Percentiles rank a stretch among this genome's conserved stretches.
Evolutionary conservation across 177 flowering plant species (phyloP).

Genomic region (Vitis hybrid): DNA sequence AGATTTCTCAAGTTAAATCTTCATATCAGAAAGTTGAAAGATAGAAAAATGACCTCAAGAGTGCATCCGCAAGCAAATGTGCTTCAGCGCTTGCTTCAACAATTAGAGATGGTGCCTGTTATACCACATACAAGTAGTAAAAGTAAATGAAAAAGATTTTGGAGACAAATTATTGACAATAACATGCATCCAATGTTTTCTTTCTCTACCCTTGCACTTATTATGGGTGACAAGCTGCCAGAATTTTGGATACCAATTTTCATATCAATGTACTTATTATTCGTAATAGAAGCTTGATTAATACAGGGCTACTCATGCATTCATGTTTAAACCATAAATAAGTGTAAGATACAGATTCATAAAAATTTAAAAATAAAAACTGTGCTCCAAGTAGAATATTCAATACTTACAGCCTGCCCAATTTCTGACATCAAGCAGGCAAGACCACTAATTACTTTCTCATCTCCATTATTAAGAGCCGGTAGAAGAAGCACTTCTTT

Average conservation of each 20-base stretch:
- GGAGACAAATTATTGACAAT: not conserved
- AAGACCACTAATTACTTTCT: constrained; percentile 75
- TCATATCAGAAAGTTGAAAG: not conserved
- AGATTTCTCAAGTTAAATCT: not conserved
- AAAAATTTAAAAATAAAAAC: not conserved
- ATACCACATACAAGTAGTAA: constrained; percentile 10
- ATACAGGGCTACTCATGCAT: not conserved
- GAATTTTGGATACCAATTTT: too few species aligned
- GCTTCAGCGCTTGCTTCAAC: constrained; percentile 83
- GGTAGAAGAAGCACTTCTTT: constrained; percentile 81
- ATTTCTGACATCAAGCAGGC: constrained; percentile 94
- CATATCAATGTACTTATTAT: too few species aligned
- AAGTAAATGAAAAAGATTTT: constrained; percentile 10
- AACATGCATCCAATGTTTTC: not conserved
- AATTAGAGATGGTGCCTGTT: constrained; percentile 84
- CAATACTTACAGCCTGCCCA: constrained; percentile 88
- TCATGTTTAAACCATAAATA: not conserved
- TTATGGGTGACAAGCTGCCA: too few species aligned
- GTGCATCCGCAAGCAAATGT: constrained; percentile 68
- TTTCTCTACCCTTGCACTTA: too few species aligned
- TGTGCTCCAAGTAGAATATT: not conserved
- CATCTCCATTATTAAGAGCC: constrained; percentile 72
- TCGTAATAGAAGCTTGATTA: not conserved
- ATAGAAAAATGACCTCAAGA: constrained; percentile 58
- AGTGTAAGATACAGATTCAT: not conserved